These are phyloP conservation scores for Salvia hispanica DNA, from an alignment of 257 asterid species.

Conservation along the genomic window DNA sequence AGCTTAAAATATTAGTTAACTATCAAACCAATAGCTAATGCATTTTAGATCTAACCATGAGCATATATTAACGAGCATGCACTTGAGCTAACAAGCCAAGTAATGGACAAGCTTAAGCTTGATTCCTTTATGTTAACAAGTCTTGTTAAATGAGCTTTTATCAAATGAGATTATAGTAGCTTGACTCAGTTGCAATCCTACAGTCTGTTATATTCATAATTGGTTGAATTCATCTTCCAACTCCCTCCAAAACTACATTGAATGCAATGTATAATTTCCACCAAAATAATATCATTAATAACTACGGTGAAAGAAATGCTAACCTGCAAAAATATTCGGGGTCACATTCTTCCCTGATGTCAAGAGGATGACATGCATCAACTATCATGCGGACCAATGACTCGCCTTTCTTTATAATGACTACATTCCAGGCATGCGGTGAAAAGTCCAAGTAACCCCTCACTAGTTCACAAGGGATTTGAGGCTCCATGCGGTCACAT, in stretches of 20 bases:
- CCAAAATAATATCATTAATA: background rate
- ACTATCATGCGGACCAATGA: slow-evolving; percentile 78
- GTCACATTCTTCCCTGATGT: slow-evolving; percentile 85
- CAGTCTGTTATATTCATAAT: too few relatives aligned
- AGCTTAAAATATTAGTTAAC: background rate
- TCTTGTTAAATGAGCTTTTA: background rate
- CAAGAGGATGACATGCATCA: slow-evolving; percentile 94
- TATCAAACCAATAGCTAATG: background rate
- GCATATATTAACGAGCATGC: background rate
- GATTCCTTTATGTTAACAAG: background rate
- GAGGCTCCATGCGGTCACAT: slow-evolving; percentile 90
- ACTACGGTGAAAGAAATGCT: slow-evolving; percentile 8
- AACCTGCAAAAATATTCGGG: slow-evolving; percentile 86
- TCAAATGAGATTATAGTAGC: background rate
- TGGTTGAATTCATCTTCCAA: background rate
- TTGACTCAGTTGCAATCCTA: background rate
- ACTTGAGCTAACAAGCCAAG: background rate
- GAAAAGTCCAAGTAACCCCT: slow-evolving; percentile 92
- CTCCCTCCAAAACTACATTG: slow-evolving; percentile 16
- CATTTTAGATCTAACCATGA: background rate
- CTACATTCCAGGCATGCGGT: slow-evolving; percentile 99
- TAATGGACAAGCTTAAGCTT: background rate
- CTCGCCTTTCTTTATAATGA: slow-evolving; percentile 62
- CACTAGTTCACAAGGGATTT: slow-evolving; percentile 89
- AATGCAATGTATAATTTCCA: background rate